These are phyloP conservation scores for Microbotryum lychnidis-dioicae DNA, from an alignment of 1,284 basidiomycete genomes.

Conservation along the genomic window DNA sequence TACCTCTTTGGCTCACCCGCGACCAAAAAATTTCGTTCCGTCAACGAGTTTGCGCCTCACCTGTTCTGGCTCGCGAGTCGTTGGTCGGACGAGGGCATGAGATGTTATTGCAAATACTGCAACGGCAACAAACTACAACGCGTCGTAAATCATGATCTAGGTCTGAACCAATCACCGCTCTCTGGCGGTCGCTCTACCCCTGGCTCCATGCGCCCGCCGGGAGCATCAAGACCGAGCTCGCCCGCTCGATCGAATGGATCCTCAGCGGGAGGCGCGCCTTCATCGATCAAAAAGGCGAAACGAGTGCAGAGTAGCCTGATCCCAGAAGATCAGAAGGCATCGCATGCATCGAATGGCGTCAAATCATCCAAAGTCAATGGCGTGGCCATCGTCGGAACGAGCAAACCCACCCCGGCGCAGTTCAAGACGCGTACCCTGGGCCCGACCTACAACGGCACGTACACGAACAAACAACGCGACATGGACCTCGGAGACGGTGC, in stretches of 20 bases:
- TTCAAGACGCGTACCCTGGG: too few species aligned
- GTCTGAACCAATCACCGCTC: constrained; percentile 27
- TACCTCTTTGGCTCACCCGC: constrained; percentile 57
- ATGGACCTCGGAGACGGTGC: constrained; percentile 43
- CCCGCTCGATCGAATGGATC: neutral
- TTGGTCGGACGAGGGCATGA: constrained; percentile 43
- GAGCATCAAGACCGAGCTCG: constrained; percentile 39
- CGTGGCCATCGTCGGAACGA: too few species aligned
- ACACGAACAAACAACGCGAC: constrained; percentile 23
- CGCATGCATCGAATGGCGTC: too few species aligned
- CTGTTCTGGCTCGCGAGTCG: constrained; percentile 65
- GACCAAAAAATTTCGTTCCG: constrained; percentile 57
- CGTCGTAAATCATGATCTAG: constrained; percentile 56
- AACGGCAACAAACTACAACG: constrained; percentile 50
- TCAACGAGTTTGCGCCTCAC: constrained; percentile 70
- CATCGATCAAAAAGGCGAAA: too few species aligned
- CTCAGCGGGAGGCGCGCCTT: too few species aligned
- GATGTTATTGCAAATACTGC: constrained; percentile 72
- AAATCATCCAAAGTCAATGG: too few species aligned
- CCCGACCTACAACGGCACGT: constrained; percentile 28
- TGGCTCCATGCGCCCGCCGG: too few species aligned
- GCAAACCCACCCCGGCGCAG: too few species aligned
- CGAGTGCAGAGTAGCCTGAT: too few species aligned
- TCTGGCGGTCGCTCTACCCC: too few species aligned
- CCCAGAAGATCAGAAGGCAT: too few species aligned